Percentiles rank a stretch among this genome's conserved stretches.
Conservation (phyloP, 495 filamentous ascomycete species). For the Penicillium cataractarum region DNA sequence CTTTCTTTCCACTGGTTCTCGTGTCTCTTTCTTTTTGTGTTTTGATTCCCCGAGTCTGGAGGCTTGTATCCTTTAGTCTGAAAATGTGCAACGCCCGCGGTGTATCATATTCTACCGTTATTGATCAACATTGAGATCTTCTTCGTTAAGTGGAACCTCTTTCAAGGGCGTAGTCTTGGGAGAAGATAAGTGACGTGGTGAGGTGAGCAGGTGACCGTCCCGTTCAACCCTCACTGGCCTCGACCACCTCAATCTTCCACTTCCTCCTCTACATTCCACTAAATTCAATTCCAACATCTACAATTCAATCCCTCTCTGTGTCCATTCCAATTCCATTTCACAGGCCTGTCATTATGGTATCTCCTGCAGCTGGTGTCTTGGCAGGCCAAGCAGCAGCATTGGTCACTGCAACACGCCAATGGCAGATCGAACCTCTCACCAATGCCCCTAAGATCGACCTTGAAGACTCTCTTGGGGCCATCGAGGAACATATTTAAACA, state of each 20-base stretch:
- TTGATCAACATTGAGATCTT: background rate
- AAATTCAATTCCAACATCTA: background rate
- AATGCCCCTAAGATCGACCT: background rate
- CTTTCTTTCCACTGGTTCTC: background rate
- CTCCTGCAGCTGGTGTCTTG: background rate
- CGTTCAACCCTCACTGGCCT: background rate
- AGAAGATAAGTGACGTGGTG: no score
- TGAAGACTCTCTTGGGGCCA: background rate
- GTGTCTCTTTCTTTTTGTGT: constrained; percentile 2
- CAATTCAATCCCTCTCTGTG: background rate
- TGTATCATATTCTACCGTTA: constrained; percentile 1
- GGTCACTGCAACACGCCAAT: background rate
- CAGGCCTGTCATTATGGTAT: background rate
- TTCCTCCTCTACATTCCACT: background rate
- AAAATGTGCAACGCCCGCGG: constrained; percentile 5
- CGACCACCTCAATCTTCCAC: background rate
- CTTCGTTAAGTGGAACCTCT: background rate
- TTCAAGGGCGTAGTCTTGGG: background rate
- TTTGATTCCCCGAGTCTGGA: constrained; percentile 26
- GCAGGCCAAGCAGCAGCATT: background rate
- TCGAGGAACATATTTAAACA: background rate
- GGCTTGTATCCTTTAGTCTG: constrained; percentile 6
- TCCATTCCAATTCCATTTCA: background rate
- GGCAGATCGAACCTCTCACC: background rate
- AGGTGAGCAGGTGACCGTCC: background rate